Base-by-base conservation (phyloP, 208 protist genomes). In the Wallacemonas sp. region DNA sequence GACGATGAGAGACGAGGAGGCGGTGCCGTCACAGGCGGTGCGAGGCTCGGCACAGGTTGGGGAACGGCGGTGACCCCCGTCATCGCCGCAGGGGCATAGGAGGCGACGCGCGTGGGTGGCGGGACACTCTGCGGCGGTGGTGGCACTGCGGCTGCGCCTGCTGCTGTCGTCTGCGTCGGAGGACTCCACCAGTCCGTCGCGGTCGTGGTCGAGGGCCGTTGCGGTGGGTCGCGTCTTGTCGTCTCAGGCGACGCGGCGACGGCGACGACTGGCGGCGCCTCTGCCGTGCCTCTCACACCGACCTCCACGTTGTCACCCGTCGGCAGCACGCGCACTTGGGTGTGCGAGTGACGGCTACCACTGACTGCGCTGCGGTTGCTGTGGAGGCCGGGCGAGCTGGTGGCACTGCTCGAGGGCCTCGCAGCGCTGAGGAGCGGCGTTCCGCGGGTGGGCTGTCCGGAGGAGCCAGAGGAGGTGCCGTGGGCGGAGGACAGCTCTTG, bases 301-400 rank as follows among this genome's bases (percentile, higher is more conserved):
- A n/a, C n/a, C n/a, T n/a, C n/a, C n/a, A n/a, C n/a, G n/a, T n/a
- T n/a, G n/a, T n/a, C n/a, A n/a, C n/a, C n/a, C n/a, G n/a, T n/a
- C n/a, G n/a, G n/a, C n/a, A n/a, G n/a, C n/a, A n/a, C n/a, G n/a
- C n/a, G n/a, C n/a, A n/a, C n/a, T n/a, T n/a, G n/a, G n/a, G n/a
- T n/a, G 5, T 12, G 9, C 19, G 41, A 46, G 41, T 17, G 50
- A 27, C 38, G 12, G 50, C 50, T 57, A 27, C n/a, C n/a, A n/a
- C n/a, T n/a, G n/a, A n/a, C n/a, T n/a, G n/a, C n/a, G n/a, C 50
- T 37, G 36, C 50, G 50, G 50, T 38, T 26, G 30, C 50, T 57
- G 1, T 57, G 50, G 5, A 57, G 50, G 5, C 50, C 50, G 12
- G 50, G 50, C 3, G 50, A 57, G 50, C 50, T 57, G 12, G 33